Evolutionary conservation across 441 rosid species (phyloP).

Genomic region (Iberis amara): DNA sequence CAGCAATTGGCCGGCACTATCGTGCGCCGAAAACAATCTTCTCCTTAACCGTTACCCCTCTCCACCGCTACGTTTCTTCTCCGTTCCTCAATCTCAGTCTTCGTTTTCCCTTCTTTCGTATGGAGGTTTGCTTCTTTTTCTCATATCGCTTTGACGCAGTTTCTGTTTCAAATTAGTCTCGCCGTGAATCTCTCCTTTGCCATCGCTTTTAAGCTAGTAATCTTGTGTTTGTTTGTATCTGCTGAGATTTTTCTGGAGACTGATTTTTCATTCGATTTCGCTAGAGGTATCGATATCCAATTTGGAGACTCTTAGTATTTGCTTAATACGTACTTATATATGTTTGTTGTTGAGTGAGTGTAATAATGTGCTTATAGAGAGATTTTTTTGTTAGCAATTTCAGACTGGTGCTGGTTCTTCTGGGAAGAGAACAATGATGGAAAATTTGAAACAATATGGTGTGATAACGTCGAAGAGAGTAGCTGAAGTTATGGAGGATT

Average conservation of each 20-base stretch:
- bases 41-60: conserved; percentile 26
- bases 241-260: not conserved
- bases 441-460: conserved; percentile 52
- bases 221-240: conserved; percentile 1
- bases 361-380: not conserved
- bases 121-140: conserved; percentile 50
- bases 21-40: conserved; percentile 36
- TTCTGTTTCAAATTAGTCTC: not conserved
- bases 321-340: not conserved
- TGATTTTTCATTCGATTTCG: not conserved
- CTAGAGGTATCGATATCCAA: not conserved
- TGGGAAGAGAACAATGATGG: conserved; percentile 65
- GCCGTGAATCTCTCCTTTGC: not conserved
- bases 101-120: conserved; percentile 41
- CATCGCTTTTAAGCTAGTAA: not conserved
- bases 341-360: too few species aligned
- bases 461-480: conserved; percentile 57
- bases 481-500: conserved; percentile 73
- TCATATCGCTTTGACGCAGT: too few species aligned
- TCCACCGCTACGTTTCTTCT: conserved; percentile 24
- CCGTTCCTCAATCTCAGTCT: conserved; percentile 26
- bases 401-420: conserved; percentile 43
- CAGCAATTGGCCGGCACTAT: conserved; percentile 40
- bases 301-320: not conserved
- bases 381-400: conserved; percentile 33